Base-by-base conservation (phyloP, 2,329 filamentous ascomycete genomes). In the Orbilia javanica region DNA sequence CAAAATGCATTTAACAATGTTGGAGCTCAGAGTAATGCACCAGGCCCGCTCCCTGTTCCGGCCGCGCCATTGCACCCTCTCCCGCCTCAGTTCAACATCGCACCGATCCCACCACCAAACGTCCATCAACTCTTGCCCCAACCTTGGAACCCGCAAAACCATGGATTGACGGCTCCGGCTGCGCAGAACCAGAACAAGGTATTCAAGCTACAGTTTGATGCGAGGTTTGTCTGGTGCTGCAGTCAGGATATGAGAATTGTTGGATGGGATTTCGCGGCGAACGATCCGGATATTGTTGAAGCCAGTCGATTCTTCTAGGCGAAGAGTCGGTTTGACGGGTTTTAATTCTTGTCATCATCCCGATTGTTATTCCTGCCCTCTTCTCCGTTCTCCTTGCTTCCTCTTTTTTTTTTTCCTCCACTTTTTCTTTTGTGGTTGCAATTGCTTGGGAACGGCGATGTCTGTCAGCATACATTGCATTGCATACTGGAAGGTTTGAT, bases 171-270 rank as follows among this genome's bases (percentile, higher is more conserved):
- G 3, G 60, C 79, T 0, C 65, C 79, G 27, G 27, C 44, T 1
- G 34, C 76, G 6, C 60, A 72, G n/a, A 73, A 79, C 66, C 44
- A 74, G 34, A 57, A 89, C 10, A 84, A 96, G 25, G 92, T 99
- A 2, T 99, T 98, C 87, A 99, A 99, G 84, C 87, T 98, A 39
- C 96, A 99, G 84, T 99, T 97, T 81, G 96, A 99, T 83, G 93
- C 94, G 0, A 89, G 94, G 22, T 90, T 94, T 81, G 96, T 99
- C 81, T 92, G 99, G 68, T 97, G 94, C 85, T 97, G 95, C 83
- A 96, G 92, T 80, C 94, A 98, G 84, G 93, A 96, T 71, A 91
- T 91, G 44, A 90, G 92, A 15, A 98, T 99, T 82, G 93, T 98
- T 0, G 96, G 94, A 0, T 99, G 96, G 96, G 96, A 99, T 84